Percentiles rank a stretch among this genome's conserved stretches.
These are phyloP conservation scores for Colletotrichum shisoi DNA, from an alignment of 2,329 filamentous ascomycete genomes.

Conservation along the genomic window DNA sequence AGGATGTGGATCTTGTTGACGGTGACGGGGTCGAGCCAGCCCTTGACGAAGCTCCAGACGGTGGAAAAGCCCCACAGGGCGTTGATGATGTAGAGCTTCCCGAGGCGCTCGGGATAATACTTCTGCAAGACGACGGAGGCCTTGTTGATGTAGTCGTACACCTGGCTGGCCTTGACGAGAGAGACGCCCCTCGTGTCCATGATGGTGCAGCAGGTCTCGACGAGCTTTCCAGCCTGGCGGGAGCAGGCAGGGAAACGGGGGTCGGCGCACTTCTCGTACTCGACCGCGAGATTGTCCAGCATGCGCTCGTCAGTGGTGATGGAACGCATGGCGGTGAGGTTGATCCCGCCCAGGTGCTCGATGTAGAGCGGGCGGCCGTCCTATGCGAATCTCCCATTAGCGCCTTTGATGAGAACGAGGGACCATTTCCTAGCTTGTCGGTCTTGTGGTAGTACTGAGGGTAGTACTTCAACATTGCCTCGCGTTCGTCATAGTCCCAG, in stretches of 20 bases:
- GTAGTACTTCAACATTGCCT: conserved; percentile 87
- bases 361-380: conserved; percentile 98
- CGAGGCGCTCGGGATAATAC: conserved; percentile 97
- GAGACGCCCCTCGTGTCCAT: conserved; percentile 98
- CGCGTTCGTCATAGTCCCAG: conserved; percentile 89
- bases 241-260: conserved; percentile 94
- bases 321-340: conserved; percentile 87
- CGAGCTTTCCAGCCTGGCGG: conserved; percentile 84
- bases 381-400: conserved; percentile 54
- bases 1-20: conserved; percentile 95
- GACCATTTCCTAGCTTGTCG: conserved; percentile 67
- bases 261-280: conserved; percentile 96
- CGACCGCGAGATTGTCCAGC: conserved; percentile 93
- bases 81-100: conserved; percentile 97
- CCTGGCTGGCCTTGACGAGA: conserved; percentile 78
- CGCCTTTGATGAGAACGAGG: no score
- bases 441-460: conserved; percentile 99
- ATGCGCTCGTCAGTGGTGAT: conserved; percentile 93
- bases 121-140: conserved; percentile 93
- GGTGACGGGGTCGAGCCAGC: conserved; percentile 95
- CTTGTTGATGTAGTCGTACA: conserved; percentile 86
- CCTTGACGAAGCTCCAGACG: conserved; percentile 87
- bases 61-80: conserved; percentile 92
- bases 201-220: conserved; percentile 98
- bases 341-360: conserved; percentile 92